These are phyloP conservation scores for Mortierella alpina DNA, from an alignment of 192 early-diverging fungal species.

Conservation along the genomic window DNA sequence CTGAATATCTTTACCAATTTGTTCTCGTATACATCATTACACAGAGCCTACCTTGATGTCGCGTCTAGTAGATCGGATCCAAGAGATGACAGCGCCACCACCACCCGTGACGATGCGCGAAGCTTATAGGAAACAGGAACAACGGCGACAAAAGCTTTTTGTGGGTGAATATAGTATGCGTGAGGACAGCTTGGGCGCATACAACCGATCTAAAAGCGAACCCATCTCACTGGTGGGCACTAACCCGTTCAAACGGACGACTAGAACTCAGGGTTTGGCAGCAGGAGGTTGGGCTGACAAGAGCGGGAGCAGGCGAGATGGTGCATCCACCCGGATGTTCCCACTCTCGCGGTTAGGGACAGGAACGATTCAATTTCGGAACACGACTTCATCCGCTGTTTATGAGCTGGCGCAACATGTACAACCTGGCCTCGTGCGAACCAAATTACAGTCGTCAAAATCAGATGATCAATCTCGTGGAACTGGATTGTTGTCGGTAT, in stretches of 20 bases:
- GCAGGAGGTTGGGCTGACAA: slow-evolving; percentile 33
- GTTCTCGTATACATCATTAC: background rate
- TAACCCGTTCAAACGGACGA: slow-evolving; percentile 43
- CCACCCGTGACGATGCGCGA: slow-evolving; percentile 43
- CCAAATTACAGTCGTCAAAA: slow-evolving; percentile 1
- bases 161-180: slow-evolving; percentile 47
- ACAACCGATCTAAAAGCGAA: slow-evolving; percentile 1
- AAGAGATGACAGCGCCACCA: slow-evolving; percentile 47
- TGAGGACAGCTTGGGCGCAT: background rate
- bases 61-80: slow-evolving; percentile 31
- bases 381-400: slow-evolving; percentile 13
- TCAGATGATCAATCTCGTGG: background rate
- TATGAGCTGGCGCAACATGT: slow-evolving; percentile 37
- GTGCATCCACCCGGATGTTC: slow-evolving; percentile 9
- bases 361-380: slow-evolving; percentile 12
- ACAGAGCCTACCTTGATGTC: slow-evolving; percentile 29
- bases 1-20: background rate
- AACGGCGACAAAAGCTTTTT: slow-evolving; percentile 42
- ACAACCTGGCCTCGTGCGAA: slow-evolving; percentile 20
- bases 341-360: background rate
- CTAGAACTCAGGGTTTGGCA: slow-evolving; percentile 23
- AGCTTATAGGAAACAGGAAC: slow-evolving; percentile 36
- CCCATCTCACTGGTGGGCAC: slow-evolving; percentile 28
- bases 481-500: slow-evolving; percentile 3
- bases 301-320: background rate